phyloP scores from a whole-genome alignment of 805 yeast species.

The Candida ponderosae region DNA sequence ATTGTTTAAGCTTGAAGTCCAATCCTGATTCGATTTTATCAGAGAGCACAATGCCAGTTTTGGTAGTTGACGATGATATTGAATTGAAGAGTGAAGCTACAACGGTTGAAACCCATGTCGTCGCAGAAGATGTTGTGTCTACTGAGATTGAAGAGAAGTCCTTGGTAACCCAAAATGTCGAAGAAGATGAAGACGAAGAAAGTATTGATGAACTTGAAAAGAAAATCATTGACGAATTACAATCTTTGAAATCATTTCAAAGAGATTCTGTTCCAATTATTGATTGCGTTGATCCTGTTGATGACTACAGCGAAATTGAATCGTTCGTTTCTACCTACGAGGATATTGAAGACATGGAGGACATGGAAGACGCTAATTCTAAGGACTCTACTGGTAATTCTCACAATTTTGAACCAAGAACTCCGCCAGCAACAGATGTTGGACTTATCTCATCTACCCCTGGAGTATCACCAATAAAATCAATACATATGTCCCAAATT shows the following conservation, averaged over 20 bases:
- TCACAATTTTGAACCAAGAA: constrained; percentile 12
- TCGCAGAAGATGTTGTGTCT: no score
- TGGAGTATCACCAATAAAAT: constrained; percentile 19
- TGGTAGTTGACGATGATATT: no score
- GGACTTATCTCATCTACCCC: constrained; percentile 19
- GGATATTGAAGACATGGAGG: constrained; percentile 8
- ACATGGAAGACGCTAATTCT: constrained; percentile 3
- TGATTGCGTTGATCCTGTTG: background rate
- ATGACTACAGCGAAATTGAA: constrained; percentile 20
- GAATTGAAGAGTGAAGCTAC: no score
- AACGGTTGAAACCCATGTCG: no score
- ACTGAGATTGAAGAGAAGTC: no score
- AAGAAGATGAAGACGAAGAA: constrained; percentile 28
- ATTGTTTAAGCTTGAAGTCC: no score
- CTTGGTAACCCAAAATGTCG: constrained; percentile 23
- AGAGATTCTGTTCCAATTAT: background rate
- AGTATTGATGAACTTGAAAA: constrained; percentile 43
- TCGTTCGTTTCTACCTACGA: constrained; percentile 20
- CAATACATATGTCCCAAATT: constrained; percentile 13
- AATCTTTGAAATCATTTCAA: background rate
- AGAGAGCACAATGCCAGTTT: no score
- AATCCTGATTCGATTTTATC: no score
- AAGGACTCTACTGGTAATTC: background rate
- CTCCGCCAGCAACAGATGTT: constrained; percentile 14
- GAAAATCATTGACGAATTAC: constrained; percentile 12